A percentile compares a stretch with the other conserved stretches of the same genome.
Evolutionary conservation across 2,329 filamentous ascomycete genomes (phyloP).

Genomic region (Grosmannia clavigera): DNA sequence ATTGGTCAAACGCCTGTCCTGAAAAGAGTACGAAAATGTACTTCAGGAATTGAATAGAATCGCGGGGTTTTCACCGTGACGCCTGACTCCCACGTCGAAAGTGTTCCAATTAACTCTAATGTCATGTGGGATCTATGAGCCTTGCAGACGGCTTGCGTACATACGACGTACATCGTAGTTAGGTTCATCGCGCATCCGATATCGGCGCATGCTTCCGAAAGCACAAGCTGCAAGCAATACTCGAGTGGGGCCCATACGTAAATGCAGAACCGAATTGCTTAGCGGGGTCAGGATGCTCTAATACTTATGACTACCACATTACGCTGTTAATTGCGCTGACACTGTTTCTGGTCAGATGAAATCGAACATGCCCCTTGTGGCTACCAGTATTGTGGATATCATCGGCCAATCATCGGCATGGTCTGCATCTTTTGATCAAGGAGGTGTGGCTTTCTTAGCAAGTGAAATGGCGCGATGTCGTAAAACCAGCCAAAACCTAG

Average conservation of each 20-base stretch:
- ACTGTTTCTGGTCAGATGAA: conserved; percentile 9
- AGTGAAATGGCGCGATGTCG: conserved; percentile 10
- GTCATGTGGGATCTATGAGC: neutral
- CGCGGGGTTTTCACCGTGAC: neutral
- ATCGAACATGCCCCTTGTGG: conserved; percentile 1
- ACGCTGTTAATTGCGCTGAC: conserved; percentile 10
- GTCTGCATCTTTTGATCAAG: conserved; percentile 3
- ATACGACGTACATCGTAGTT: neutral
- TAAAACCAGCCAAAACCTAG: neutral
- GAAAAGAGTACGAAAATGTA: neutral
- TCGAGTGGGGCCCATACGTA: neutral
- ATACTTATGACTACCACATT: neutral
- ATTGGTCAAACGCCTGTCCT: neutral
- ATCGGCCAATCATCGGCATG: conserved; percentile 3
- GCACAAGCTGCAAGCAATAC: neutral
- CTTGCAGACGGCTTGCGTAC: neutral
- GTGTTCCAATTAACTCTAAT: neutral
- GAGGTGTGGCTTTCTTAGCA: neutral
- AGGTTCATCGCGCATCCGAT: neutral
- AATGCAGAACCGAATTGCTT: neutral
- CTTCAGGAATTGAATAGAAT: neutral
- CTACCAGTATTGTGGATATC: neutral
- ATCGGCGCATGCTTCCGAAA: neutral
- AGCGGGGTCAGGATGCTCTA: neutral
- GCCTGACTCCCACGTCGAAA: neutral